Conservation (phyloP, 192 early-diverging fungal species). For the Cladochytrium replicatum region DNA sequence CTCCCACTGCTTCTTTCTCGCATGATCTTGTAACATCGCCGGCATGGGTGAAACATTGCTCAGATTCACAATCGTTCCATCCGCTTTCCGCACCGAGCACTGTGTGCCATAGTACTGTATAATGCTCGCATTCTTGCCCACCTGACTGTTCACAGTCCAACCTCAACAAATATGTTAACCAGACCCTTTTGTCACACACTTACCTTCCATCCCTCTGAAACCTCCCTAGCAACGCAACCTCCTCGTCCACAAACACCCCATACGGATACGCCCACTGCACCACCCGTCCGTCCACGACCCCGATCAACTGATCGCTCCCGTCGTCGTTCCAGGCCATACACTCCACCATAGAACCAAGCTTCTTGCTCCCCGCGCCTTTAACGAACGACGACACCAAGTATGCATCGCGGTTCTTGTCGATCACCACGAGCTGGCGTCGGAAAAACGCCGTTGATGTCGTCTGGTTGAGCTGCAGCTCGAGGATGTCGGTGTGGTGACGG, state of each 20-base stretch:
- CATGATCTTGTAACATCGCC: slow-evolving; percentile 41
- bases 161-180: background rate
- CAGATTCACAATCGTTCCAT: slow-evolving; percentile 38
- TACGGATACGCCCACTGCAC: slow-evolving; percentile 52
- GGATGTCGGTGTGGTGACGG: slow-evolving; percentile 31
- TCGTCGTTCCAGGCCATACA: slow-evolving; percentile 49
- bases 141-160: slow-evolving; percentile 8
- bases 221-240: slow-evolving; percentile 37
- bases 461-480: slow-evolving; percentile 41
- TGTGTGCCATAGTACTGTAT: slow-evolving; percentile 39
- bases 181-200: no score
- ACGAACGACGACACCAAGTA: no score
- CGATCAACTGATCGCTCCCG: slow-evolving; percentile 28
- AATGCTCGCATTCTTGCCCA: slow-evolving; percentile 46
- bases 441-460: slow-evolving; percentile 10
- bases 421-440: slow-evolving; percentile 33
- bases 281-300: slow-evolving; percentile 44
- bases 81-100: slow-evolving; percentile 40
- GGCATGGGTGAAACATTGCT: slow-evolving; percentile 43
- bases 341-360: slow-evolving; percentile 49
- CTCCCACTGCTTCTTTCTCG: slow-evolving; percentile 50
- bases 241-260: slow-evolving; percentile 51
- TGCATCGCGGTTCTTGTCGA: slow-evolving; percentile 52
- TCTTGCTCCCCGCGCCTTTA: slow-evolving; percentile 27
- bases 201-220: slow-evolving; percentile 43